These are phyloP conservation scores for Ophiostoma pallidulum DNA, from an alignment of 2,329 filamentous ascomycete species.

Conservation along the genomic window DNA sequence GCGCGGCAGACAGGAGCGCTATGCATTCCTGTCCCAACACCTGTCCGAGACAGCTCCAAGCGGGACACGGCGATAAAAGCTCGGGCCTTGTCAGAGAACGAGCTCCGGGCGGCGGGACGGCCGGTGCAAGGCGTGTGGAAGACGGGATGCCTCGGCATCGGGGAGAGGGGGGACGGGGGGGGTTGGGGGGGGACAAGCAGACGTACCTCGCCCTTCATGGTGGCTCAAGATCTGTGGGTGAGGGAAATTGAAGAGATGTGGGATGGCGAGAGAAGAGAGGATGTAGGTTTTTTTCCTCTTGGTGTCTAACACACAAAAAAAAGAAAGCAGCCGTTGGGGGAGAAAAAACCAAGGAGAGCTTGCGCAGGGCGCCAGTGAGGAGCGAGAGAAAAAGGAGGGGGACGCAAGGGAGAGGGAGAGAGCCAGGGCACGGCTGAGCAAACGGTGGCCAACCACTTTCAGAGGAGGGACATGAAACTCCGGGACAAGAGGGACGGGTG, in stretches of 20 bases:
- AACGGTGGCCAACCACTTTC: no score
- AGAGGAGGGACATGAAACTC: not conserved
- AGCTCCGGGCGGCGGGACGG: not conserved
- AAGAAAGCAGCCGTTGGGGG: not conserved
- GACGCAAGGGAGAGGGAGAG: conserved; percentile 1
- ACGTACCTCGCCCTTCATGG: conserved; percentile 51
- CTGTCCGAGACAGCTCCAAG: no score
- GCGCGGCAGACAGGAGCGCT: no score
- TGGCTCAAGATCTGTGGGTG: conserved; percentile 20
- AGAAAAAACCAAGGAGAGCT: not conserved
- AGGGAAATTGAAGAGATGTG: not conserved
- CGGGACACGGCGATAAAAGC: no score
- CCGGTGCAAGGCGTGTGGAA: not conserved
- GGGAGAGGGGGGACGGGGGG: not conserved
- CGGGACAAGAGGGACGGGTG: not conserved
- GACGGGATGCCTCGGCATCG: not conserved
- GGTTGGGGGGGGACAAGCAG: not conserved
- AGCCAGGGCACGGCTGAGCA: not conserved
- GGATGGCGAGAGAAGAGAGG: not conserved
- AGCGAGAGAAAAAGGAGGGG: not conserved
- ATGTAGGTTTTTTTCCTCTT: not conserved
- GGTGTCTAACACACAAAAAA: not conserved
- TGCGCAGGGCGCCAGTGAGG: not conserved
- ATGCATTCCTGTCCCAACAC: no score
- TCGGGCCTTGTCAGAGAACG: no score